These are phyloP conservation scores for Pythium aquatile DNA, from an alignment of 352 stramenopile genomes.

Conservation along the genomic window DNA sequence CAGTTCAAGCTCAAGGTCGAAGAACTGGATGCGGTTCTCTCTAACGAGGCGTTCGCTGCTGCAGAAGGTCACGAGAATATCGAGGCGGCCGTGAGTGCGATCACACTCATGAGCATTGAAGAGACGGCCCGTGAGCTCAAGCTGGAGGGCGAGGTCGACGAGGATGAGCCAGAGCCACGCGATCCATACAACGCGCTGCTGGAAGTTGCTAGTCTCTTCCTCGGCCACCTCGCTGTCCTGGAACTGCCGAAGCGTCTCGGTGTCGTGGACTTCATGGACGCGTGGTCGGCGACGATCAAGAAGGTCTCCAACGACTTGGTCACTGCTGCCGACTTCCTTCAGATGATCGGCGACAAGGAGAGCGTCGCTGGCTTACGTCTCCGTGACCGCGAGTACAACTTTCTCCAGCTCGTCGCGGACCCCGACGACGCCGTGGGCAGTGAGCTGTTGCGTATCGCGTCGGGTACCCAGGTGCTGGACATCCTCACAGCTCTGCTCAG, in stretches of 20 bases:
- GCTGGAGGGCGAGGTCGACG: constrained; percentile 30
- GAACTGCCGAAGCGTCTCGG: constrained; percentile 50
- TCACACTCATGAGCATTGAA: constrained; percentile 59
- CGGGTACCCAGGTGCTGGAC: constrained; percentile 62
- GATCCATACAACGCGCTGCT: constrained; percentile 44
- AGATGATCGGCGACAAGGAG: constrained; percentile 42
- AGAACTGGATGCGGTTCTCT: constrained; percentile 26
- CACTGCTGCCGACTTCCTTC: constrained; percentile 55
- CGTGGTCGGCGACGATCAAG: constrained; percentile 63
- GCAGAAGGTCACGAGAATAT: constrained; percentile 27
- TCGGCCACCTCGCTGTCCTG: constrained; percentile 51
- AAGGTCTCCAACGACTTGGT: constrained; percentile 66
- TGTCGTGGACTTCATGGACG: constrained; percentile 69
- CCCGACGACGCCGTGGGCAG: constrained; percentile 43
- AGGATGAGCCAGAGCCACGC: neutral
- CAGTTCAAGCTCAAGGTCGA: constrained; percentile 52
- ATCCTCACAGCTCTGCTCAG: constrained; percentile 62
- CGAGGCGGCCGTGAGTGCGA: constrained; percentile 42
- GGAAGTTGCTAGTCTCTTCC: constrained; percentile 50
- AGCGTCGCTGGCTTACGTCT: constrained; percentile 42
- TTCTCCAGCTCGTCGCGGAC: constrained; percentile 56
- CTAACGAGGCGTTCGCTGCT: constrained; percentile 25
- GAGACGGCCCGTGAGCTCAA: constrained; percentile 44
- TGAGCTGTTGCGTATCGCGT: constrained; percentile 45
- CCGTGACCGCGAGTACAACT: constrained; percentile 57